These are phyloP conservation scores for Millerozyma acaciae DNA, from an alignment of 805 yeast species.

Conservation along the genomic window DNA sequence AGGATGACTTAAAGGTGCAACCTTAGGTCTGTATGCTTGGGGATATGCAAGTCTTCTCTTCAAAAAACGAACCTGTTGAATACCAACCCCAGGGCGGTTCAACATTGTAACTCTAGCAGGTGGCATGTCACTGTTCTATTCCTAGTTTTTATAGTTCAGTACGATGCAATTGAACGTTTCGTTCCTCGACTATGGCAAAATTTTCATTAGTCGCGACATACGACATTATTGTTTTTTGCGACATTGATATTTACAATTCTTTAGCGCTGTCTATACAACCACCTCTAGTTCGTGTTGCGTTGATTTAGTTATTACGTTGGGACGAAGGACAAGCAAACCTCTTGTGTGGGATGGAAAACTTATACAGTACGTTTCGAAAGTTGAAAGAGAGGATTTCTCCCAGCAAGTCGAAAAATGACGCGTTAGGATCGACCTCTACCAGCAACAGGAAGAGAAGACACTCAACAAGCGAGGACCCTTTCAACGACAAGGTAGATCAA, in stretches of 20 bases:
- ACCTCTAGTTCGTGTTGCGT: no score
- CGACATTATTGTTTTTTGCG: background rate
- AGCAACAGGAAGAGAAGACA: slow-evolving; percentile 8
- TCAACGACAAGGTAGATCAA: slow-evolving; percentile 15
- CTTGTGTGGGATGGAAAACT: slow-evolving; percentile 7
- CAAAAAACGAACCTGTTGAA: slow-evolving; percentile 18
- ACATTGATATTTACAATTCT: slow-evolving; percentile 1
- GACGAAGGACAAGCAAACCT: background rate
- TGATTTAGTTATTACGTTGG: background rate
- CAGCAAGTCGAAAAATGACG: slow-evolving; percentile 9
- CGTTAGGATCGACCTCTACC: slow-evolving; percentile 8
- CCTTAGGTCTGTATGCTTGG: slow-evolving; percentile 24
- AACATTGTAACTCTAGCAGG: background rate
- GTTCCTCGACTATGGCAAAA: background rate
- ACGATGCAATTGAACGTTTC: background rate
- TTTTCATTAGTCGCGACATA: slow-evolving; percentile 2
- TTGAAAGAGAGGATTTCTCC: slow-evolving; percentile 24
- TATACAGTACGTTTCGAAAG: slow-evolving; percentile 12
- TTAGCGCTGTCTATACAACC: background rate
- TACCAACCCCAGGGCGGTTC: slow-evolving; percentile 6
- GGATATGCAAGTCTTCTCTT: slow-evolving; percentile 35
- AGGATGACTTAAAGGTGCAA: slow-evolving; percentile 26
- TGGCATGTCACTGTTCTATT: background rate
- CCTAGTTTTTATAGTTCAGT: background rate
- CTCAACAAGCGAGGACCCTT: slow-evolving; percentile 21